A percentile compares a stretch with the other conserved stretches of the same genome.
Evolutionary conservation across 2,329 filamentous ascomycete species (phyloP).

Genomic region (Aspergillus sp.): DNA sequence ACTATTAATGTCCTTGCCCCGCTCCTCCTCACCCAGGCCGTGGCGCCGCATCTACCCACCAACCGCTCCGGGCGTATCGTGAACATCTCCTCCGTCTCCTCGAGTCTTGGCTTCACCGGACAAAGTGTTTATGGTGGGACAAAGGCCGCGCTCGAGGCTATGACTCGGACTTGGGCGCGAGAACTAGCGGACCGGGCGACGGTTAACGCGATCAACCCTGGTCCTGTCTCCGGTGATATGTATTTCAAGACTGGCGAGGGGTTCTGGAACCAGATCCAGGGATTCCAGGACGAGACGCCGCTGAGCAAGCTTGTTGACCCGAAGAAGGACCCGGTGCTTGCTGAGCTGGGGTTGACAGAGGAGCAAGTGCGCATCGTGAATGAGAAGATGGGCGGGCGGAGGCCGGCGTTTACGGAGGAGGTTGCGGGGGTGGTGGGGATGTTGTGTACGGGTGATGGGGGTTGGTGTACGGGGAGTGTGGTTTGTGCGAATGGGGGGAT

Average conservation of each 20-base stretch:
- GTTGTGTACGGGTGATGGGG: constrained; percentile 69
- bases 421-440: constrained; percentile 75
- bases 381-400: constrained; percentile 55
- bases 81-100: constrained; percentile 60
- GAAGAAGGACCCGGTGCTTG: constrained; percentile 54
- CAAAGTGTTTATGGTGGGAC: constrained; percentile 66
- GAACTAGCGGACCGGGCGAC: constrained; percentile 63
- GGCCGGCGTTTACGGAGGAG: constrained; percentile 67
- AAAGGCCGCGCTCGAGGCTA: constrained; percentile 66
- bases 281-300: constrained; percentile 64
- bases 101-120: constrained; percentile 56
- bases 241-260: constrained; percentile 56
- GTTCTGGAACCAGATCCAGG: constrained; percentile 60
- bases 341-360: constrained; percentile 54
- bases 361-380: constrained; percentile 64
- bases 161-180: constrained; percentile 68
- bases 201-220: constrained; percentile 66
- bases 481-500: constrained; percentile 80
- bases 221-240: constrained; percentile 68
- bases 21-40: constrained; percentile 73
- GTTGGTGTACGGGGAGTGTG: constrained; percentile 76
- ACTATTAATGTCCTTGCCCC: constrained; percentile 80
- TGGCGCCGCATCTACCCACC: constrained; percentile 65
- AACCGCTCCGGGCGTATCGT: constrained; percentile 67
- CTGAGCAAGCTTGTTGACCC: constrained; percentile 60